Evolutionary conservation across 495 filamentous ascomycete species (phyloP), one percentile per base, ranked within the genome.

Genomic region (Penicillium steckii): DNA sequence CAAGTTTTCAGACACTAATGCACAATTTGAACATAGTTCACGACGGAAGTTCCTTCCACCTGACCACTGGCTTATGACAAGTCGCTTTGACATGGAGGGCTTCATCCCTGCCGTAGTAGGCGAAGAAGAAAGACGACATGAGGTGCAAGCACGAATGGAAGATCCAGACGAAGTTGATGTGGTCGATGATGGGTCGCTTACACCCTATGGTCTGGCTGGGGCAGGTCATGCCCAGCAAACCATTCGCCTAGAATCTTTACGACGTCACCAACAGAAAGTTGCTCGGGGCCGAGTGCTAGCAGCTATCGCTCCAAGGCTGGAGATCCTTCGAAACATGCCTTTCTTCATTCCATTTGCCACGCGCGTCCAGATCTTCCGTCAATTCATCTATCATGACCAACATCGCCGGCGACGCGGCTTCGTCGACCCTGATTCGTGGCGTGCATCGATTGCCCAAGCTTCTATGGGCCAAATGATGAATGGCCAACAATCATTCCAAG

Each of bases 291-390:
- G 86, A 52, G 77, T 88, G 38, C 71, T 94, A 12, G 87, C 90
- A 19, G 75, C 84, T 19, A 84, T 95, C 27, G 88, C 87, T 1
- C 92, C 95, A 1, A 82, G 90, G 52, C 76, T 96, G 8, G 91
- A 97, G 69, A 89, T 99, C 12, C 71, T 99, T 25, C 85, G 90
- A 41, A 92, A 97, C 61, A 93, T 99, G 87, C 95, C 94, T 0
- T 99, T 97, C 61, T 88, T 93, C 57, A 95, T 97, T 46, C 94
- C 94, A 0, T 99, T 99, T 52, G 77, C 85, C 7, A 95, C 90
- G 2, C 80, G 94, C 30, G 94, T 99, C 8, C 85, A 95, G 60
- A 93, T 97, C 23, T 99, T 97, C 66, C 82, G 94, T 21, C 80
- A 96, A 65, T 99, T 97, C 62, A 90, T 97, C 26, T 67, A 76